These are phyloP conservation scores for Trichoderma breve DNA, from an alignment of 2,329 filamentous ascomycete genomes.

Conservation along the genomic window DNA sequence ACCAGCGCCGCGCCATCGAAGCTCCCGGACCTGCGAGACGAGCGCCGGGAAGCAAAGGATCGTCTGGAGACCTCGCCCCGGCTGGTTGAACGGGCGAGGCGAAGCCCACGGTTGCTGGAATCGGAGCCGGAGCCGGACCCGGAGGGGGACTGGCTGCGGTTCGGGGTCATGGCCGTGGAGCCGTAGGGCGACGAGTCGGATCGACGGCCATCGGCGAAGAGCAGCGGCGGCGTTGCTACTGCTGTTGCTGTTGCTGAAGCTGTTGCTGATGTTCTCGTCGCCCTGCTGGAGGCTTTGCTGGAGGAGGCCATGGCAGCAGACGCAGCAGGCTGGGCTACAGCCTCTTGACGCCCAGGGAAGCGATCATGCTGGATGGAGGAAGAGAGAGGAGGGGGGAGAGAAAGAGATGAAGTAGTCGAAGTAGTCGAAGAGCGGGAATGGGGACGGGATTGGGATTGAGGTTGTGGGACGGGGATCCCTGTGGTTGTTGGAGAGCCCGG, in stretches of 20 bases:
- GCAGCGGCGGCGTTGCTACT: slow-evolving; percentile 39
- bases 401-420: background rate
- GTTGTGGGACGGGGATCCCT: background rate
- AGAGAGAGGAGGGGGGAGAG: slow-evolving; percentile 8
- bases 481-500: background rate
- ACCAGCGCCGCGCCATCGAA: slow-evolving; percentile 51
- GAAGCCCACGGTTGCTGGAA: slow-evolving; percentile 31
- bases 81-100: slow-evolving; percentile 35
- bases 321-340: slow-evolving; percentile 26
- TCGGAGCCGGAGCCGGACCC: slow-evolving; percentile 33
- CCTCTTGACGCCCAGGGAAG: slow-evolving; percentile 28
- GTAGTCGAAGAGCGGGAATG: slow-evolving; percentile 8
- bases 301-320: slow-evolving; percentile 21
- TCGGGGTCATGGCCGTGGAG: slow-evolving; percentile 30
- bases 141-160: slow-evolving; percentile 34
- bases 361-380: slow-evolving; percentile 25
- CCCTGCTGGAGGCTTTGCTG: slow-evolving; percentile 11
- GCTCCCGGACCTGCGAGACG: slow-evolving; percentile 45
- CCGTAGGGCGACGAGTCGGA: slow-evolving; percentile 38
- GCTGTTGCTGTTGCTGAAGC: slow-evolving; percentile 22
- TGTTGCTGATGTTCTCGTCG: background rate
- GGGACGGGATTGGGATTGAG: background rate
- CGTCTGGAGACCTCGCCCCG: slow-evolving; percentile 34
- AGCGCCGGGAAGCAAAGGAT: slow-evolving; percentile 29
- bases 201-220: slow-evolving; percentile 29